Conservation (phyloP, 83 land plant species). For the Diphasiastrum complanatum region DNA sequence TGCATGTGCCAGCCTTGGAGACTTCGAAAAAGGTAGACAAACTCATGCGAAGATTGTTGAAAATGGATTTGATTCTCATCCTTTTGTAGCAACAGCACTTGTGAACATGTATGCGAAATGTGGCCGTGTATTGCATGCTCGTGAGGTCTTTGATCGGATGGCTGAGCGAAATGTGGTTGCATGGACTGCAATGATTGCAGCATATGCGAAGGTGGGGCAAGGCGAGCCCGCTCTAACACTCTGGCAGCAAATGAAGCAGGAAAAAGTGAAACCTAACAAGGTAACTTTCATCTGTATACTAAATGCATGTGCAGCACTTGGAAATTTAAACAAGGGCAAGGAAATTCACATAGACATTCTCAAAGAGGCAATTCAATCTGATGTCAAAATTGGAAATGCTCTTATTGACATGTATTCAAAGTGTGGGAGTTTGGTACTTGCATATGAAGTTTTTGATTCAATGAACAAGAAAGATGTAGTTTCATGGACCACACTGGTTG, state of each 20-base stretch:
- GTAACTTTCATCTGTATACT: background rate
- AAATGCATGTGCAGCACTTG: background rate
- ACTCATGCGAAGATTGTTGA: background rate
- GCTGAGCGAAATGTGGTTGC: too few species aligned
- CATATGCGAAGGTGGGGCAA: too few species aligned
- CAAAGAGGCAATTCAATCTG: background rate
- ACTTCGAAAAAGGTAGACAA: background rate
- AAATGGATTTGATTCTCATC: background rate
- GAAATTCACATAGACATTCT: background rate
- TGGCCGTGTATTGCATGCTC: background rate
- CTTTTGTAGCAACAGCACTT: background rate
- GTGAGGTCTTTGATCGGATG: background rate
- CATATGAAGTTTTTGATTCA: background rate
- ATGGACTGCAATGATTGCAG: constrained; percentile 2
- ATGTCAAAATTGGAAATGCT: background rate
- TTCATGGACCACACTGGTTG: background rate
- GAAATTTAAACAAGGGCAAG: background rate
- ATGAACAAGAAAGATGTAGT: background rate
- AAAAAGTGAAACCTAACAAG: too few species aligned
- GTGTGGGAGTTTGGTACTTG: background rate
- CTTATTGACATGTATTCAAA: background rate
- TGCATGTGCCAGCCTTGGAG: background rate
- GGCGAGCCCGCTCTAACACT: too few species aligned
- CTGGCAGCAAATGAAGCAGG: too few species aligned
- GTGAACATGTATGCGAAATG: background rate